Base-by-base conservation (phyloP, 116 monocot species). In the Dioscorea cayenensis region DNA sequence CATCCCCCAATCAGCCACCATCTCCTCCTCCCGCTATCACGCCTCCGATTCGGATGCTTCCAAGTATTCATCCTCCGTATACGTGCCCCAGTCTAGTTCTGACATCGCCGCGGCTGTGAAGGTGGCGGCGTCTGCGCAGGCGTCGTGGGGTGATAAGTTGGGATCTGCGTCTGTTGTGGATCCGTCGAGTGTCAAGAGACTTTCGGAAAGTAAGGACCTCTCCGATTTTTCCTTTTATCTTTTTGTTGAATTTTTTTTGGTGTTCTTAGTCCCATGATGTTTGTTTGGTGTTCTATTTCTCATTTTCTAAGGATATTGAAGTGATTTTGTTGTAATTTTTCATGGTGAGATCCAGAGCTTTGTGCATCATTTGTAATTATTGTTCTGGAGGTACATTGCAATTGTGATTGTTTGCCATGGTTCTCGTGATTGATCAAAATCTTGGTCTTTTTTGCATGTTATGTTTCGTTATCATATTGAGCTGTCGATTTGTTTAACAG, bases 141-240 rank as follows among this genome's bases (percentile, higher is more conserved):
- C 62, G 66, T 14, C 73, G 28, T 75, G 60, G 68, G n/a, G 36
- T 52, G 75, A 60, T n/a, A 36, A 35, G 38, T 55, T 66, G 19
- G 28, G 65, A 51, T 65, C 71, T 32, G 14, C 27, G 1, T 51
- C 67, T 21, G 66, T 43, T 14, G 16, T 51, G 38, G 79, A 64
- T 60, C 79, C 55, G 36, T 48, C 29, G 29, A 73, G 72, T 22
- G 36, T 64, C 27, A 84, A 84, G 63, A 71, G 88, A 62, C 63
- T 74, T 14, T 49, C 73, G 22, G 88, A 82, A 74, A 84, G 88
- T 88, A 28, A 68, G 80, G 18, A 23, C 50, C 68, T 14, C 16
- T 14, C 17, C 11, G n/a, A 0, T 16, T 11, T 14, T 8, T 49
- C 3, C 29, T 50, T 50, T 23, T 36, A 65, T 59, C 23, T 36